These are phyloP conservation scores for Citrus mangshanensis DNA, from an alignment of 345 rosid species.

Conservation along the genomic window DNA sequence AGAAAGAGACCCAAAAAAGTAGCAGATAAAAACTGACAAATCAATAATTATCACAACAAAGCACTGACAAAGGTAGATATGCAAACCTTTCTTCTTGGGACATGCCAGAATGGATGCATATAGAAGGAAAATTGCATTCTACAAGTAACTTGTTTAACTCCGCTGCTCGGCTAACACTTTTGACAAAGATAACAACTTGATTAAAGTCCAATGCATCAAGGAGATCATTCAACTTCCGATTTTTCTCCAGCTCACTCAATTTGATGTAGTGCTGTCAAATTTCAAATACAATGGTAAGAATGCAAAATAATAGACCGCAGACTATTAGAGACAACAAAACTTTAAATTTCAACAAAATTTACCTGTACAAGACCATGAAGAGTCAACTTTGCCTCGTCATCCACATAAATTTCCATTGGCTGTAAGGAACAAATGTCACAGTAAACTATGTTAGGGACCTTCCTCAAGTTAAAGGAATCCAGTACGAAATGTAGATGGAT, in stretches of 20 bases:
- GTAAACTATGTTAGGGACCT: slow-evolving; percentile 68
- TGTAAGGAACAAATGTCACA: slow-evolving; percentile 83
- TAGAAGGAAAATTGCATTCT: slow-evolving; percentile 96
- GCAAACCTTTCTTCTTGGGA: slow-evolving; percentile 94
- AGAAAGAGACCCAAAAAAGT: neutral
- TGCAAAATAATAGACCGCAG: neutral
- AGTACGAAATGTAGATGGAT: slow-evolving; percentile 58
- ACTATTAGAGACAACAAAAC: neutral
- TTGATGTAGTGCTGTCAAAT: slow-evolving; percentile 92
- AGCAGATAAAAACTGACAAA: neutral
- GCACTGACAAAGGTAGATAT: neutral
- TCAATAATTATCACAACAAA: neutral
- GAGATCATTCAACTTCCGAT: slow-evolving; percentile 93
- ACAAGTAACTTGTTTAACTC: slow-evolving; percentile 92
- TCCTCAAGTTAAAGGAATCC: slow-evolving; percentile 66
- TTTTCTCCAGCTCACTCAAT: slow-evolving; percentile 90
- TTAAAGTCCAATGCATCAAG: slow-evolving; percentile 99
- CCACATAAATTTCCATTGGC: slow-evolving; percentile 99
- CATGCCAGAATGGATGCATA: slow-evolving; percentile 99
- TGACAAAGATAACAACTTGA: slow-evolving; percentile 96
- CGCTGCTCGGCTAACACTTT: slow-evolving; percentile 92
- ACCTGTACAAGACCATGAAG: slow-evolving; percentile 99
- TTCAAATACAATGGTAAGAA: neutral
- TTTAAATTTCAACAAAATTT: neutral
- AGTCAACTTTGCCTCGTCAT: slow-evolving; percentile 97